These are phyloP conservation scores for Talaromyces thailandensis DNA, from an alignment of 495 filamentous ascomycete species.

Conservation along the genomic window DNA sequence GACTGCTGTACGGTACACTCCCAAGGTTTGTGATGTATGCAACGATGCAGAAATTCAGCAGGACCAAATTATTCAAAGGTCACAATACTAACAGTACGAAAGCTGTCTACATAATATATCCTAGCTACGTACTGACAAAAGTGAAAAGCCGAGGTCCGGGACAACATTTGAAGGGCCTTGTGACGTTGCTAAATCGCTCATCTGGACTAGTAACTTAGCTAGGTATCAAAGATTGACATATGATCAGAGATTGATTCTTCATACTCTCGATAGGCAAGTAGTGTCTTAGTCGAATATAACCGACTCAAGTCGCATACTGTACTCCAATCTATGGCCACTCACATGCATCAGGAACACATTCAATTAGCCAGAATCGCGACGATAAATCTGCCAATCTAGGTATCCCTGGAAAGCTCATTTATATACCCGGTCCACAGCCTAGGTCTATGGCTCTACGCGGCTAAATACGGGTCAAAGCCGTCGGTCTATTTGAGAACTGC, in stretches of 20 bases:
- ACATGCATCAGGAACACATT: not conserved
- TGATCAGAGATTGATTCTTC: not conserved
- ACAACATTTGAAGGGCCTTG: not conserved
- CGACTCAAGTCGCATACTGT: not conserved
- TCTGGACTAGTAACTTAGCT: not conserved
- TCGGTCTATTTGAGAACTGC: not conserved
- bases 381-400: not conserved
- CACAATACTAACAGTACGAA: not conserved
- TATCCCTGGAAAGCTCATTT: not conserved
- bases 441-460: not conserved
- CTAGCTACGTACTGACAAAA: not conserved
- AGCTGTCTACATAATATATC: not conserved
- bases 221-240: not conserved
- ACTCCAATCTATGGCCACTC: not conserved
- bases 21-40: not conserved
- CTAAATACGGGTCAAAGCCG: not conserved
- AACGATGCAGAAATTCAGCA: not conserved
- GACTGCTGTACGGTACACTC: no score
- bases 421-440: not conserved
- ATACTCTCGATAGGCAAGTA: not conserved
- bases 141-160: not conserved
- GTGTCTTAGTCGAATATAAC: not conserved
- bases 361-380: not conserved
- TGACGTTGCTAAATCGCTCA: not conserved
- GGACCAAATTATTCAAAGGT: not conserved